Evolutionary conservation across 345 rosid genomes (phyloP), one percentile per base, ranked within the genome.

Genomic region (Pistacia integerrima): DNA sequence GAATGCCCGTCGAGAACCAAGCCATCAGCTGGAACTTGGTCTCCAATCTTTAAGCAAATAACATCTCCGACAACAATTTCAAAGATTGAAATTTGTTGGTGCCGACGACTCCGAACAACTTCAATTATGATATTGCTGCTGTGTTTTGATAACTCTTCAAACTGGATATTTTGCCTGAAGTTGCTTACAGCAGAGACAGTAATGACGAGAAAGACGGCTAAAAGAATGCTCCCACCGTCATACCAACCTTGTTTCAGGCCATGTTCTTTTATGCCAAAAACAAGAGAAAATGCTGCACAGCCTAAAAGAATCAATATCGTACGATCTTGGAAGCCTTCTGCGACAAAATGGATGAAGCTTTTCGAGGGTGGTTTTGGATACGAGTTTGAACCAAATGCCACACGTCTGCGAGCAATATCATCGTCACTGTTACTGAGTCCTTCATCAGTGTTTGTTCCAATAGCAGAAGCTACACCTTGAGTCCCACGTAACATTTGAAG

Each of bases 51-150:
- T 0, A 30, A 30, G 33, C 33, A 30, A 30, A 90, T 80, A 0
- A 90, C 65, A 36, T 90, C 97, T 9, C 94, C 97, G 1, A 88
- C 93, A 8, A 90, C 93, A 4, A 90, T 81, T 3, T 92, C 94
- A 54, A 85, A 85, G 1, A 87, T 89, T 90, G 76, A 46, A 30
- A 30, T 30, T 2, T 30, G 25, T 30, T 30, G 33, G 33, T 2
- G 33, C 2, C 3, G 33, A 30, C 33, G 33, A 30, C 33, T 30
- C 3, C 33, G 2, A 30, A 30, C 33, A 2, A 30, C 33, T 30
- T 30, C 3, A 2, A 30, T 30, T 30, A 1, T 1, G 33, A 30
- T 30, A 30, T 30, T 30, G 33, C 33, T 30, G 33, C 33, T 30
- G 33, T 1, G 33, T 30, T 30, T 2, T 30, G 33, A 30, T 30